These are phyloP conservation scores for Massariosphaeria phaeospora DNA, from an alignment of 495 filamentous ascomycete genomes.

Conservation along the genomic window DNA sequence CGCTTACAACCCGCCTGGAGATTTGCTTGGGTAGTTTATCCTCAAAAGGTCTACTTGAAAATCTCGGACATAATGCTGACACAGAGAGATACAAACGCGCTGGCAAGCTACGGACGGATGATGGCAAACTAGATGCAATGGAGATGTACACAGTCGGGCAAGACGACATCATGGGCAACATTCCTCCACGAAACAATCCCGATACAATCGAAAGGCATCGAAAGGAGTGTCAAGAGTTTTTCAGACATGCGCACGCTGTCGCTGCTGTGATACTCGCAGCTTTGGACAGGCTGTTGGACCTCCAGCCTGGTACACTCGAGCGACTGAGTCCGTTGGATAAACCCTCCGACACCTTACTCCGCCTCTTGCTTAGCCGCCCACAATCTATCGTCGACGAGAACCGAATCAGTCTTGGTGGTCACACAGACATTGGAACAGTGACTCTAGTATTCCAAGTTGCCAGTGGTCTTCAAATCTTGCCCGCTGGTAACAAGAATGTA, in stretches of 20 bases:
- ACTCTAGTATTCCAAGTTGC: conserved; percentile 8
- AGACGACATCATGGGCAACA: conserved; percentile 13
- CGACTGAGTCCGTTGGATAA: conserved; percentile 1
- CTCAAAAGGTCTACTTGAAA: no score
- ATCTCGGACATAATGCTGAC: not conserved
- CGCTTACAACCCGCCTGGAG: not conserved
- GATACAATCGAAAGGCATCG: conserved; percentile 6
- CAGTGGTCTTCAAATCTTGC: conserved; percentile 13
- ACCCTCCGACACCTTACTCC: conserved; percentile 2
- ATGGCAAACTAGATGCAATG: conserved; percentile 13
- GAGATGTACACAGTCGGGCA: conserved; percentile 17
- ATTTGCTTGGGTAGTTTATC: not conserved
- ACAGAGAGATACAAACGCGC: conserved; percentile 12
- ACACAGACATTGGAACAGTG: conserved; percentile 11
- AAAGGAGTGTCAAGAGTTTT: not conserved
- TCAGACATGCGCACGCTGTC: not conserved
- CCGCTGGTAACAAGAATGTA: not conserved
- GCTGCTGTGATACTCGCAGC: not conserved
- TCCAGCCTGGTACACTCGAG: conserved; percentile 9
- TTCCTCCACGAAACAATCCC: not conserved
- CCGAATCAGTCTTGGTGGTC: not conserved
- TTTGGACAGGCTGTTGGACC: conserved; percentile 7
- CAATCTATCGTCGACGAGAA: not conserved
- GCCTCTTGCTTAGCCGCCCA: not conserved
- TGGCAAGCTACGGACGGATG: conserved; percentile 1